A percentile compares a stretch with the other conserved stretches of the same genome.
These are phyloP conservation scores for Omphalea diandra DNA, from an alignment of 441 rosid species.

Conservation along the genomic window DNA sequence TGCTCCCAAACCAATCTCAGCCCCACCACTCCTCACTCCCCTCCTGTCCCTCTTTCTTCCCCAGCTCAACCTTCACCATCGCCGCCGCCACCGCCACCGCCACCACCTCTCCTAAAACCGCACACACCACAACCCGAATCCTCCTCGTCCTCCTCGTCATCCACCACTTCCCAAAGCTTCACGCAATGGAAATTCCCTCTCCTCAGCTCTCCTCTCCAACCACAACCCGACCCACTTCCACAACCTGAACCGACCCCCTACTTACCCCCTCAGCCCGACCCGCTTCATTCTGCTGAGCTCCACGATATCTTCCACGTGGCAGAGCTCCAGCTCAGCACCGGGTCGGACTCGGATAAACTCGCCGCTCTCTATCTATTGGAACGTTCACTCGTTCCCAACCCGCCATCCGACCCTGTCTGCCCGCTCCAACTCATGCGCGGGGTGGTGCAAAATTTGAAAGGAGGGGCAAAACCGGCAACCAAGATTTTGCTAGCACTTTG, in stretches of 20 bases:
- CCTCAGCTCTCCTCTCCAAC: slow-evolving; percentile 42
- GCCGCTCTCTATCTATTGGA: slow-evolving; percentile 69
- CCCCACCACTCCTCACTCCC: slow-evolving; percentile 46
- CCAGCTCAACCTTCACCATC: slow-evolving; percentile 18
- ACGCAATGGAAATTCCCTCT: slow-evolving; percentile 81
- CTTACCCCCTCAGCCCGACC: slow-evolving; percentile 12
- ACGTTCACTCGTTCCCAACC: slow-evolving; percentile 64
- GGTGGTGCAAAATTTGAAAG: slow-evolving; percentile 50
- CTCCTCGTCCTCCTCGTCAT: slow-evolving; percentile 69
- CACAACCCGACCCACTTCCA: neutral
- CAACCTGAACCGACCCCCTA: slow-evolving; percentile 20
- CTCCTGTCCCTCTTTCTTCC: slow-evolving; percentile 13
- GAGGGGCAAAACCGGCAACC: slow-evolving; percentile 58
- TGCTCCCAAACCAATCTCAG: slow-evolving; percentile 64
- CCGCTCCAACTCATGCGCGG: slow-evolving; percentile 64
- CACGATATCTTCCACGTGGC: slow-evolving; percentile 64
- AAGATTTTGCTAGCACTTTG: slow-evolving; percentile 73
- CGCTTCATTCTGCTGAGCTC: slow-evolving; percentile 38
- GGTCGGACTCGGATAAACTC: slow-evolving; percentile 55
- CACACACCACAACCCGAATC: slow-evolving; percentile 24
- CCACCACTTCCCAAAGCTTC: slow-evolving; percentile 82
- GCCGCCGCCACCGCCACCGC: slow-evolving; percentile 13
- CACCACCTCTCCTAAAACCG: slow-evolving; percentile 7
- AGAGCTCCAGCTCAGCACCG: slow-evolving; percentile 56
- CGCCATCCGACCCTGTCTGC: slow-evolving; percentile 64